Evolutionary conservation across 192 early-diverging fungal species (phyloP), one percentile per base, ranked within the genome.

Genomic region (Coemansia sp.): DNA sequence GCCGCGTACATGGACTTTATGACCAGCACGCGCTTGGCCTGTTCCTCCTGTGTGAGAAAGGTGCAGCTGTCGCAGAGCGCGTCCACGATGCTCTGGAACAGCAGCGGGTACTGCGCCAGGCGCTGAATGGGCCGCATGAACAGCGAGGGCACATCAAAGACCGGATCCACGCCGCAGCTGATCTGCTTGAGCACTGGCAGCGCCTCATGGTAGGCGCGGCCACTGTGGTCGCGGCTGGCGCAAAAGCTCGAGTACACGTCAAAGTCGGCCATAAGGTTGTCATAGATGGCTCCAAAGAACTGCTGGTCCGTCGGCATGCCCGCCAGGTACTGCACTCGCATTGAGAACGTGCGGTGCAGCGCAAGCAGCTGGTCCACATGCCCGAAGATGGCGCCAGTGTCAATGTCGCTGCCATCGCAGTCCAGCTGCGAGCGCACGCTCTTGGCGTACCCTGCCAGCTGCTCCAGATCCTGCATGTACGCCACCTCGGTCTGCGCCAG

Each of bases 401-500:
- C 70, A 8, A 67, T 29, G 38, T 61, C 63, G 48, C 27, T 24
- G 39, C 24, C 8, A 33, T 57, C 70, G 14, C 59, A 27, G 29
- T 43, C 65, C 21, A 58, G 18, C 19, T 63, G 71, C 9, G 64
- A 50, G 8, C 44, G 58, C 26, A 63, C 65, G 33, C 32, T 17
- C 22, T 62, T 60, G 1, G 71, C 60, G 48, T 60, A 74, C 4
- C 38, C 46, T 37, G 58, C 58, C 3, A 80, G 67, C 17, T 65
- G 63, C 54, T 80, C 76, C 34, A 80, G 57, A 42, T 80, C 76
- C 53, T 80, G 76, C 56, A 80, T 61, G 33, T 80, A 80, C 37
- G 71, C 76, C 44, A 65, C 62, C 53, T 80, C 76, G 8, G 76
- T 80, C n/a, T 71, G 62, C 15, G 76, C 62, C 26, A 80, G 50